phyloP scores from a whole-genome alignment of 2,329 filamentous ascomycete genomes.

The Colletotrichum higginsianum region DNA sequence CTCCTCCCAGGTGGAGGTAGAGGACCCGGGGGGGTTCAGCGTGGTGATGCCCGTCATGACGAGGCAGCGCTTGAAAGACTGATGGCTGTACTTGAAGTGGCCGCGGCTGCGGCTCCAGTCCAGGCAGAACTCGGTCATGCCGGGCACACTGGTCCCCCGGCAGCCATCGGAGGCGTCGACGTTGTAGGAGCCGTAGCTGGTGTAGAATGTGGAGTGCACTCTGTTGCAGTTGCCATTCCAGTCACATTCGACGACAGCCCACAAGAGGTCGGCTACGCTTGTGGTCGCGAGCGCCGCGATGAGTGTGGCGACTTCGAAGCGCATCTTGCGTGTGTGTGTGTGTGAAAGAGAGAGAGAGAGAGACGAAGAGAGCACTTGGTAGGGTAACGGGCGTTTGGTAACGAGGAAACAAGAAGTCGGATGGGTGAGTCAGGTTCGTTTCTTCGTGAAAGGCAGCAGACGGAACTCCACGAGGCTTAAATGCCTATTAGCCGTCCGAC shows the following conservation, averaged over 20 bases:
- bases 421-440: no score
- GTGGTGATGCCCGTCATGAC: conserved; percentile 40
- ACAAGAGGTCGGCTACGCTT: background rate
- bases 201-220: background rate
- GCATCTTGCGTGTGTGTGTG: background rate
- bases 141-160: background rate
- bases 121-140: background rate
- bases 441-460: no score
- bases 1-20: no score
- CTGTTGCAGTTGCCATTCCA: background rate
- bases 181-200: background rate
- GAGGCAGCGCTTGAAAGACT: background rate
- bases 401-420: no score
- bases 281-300: background rate
- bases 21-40: no score
- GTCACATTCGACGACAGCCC: background rate
- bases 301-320: background rate
- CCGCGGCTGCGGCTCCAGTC: background rate
- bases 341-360: no score
- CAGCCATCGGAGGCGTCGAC: background rate
- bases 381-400: no score
- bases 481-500: no score
- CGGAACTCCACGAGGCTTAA: no score
- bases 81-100: background rate
- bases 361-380: no score